Percentiles rank a stretch among this genome's conserved stretches.
Evolutionary conservation across 345 rosid species (phyloP).

Genomic region (Salix udensis): DNA sequence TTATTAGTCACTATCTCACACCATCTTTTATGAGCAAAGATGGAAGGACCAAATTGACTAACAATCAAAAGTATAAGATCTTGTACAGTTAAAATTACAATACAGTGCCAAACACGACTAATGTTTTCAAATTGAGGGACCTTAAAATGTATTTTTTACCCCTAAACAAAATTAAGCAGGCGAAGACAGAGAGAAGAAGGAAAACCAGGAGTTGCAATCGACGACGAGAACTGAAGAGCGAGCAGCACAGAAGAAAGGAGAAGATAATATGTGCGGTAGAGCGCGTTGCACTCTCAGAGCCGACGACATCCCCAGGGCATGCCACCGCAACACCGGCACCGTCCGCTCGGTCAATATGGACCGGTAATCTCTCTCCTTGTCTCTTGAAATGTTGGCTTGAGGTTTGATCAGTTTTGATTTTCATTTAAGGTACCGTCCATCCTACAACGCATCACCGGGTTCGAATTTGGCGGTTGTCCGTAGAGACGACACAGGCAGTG

Average conservation of each 20-base stretch:
- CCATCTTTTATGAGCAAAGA: too few species aligned
- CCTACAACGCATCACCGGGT: slow-evolving; percentile 74
- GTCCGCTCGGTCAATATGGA: slow-evolving; percentile 46
- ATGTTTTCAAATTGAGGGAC: too few species aligned
- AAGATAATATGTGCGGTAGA: slow-evolving; percentile 68
- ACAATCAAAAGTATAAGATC: too few species aligned
- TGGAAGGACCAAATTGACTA: too few species aligned
- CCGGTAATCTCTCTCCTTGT: slow-evolving; percentile 33
- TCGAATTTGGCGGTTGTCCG: slow-evolving; percentile 60
- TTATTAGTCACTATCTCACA: too few species aligned
- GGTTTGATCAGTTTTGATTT: background rate
- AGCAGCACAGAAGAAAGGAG: background rate
- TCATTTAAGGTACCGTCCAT: slow-evolving; percentile 62
- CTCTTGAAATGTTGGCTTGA: background rate
- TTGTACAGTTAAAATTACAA: too few species aligned
- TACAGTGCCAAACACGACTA: too few species aligned
- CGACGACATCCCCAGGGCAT: slow-evolving; percentile 66
- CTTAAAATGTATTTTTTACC: too few species aligned
- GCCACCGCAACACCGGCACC: slow-evolving; percentile 42
- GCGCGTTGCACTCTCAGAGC: slow-evolving; percentile 68
- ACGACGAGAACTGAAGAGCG: background rate
- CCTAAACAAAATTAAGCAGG: too few species aligned
- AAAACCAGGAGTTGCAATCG: background rate
- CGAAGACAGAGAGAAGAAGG: too few species aligned
- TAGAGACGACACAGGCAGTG: slow-evolving; percentile 29